Evolutionary conservation across 306 rosid species (phyloP).

Genomic region (Vigna angularis): DNA sequence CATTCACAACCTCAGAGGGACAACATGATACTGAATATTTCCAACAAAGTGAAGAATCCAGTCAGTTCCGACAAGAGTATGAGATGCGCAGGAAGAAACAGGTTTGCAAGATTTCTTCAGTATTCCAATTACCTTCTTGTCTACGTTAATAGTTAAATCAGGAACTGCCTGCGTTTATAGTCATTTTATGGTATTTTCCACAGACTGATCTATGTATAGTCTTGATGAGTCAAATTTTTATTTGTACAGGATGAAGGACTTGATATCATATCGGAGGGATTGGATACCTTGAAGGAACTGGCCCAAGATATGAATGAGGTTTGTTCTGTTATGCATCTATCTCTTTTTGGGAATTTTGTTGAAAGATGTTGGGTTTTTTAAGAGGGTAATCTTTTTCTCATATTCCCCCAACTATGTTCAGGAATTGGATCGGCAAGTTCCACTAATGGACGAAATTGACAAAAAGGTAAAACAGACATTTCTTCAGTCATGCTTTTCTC

Average conservation of each 20-base stretch:
- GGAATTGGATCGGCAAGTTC: slow-evolving; percentile 94
- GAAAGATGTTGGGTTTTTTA: slow-evolving; percentile 1
- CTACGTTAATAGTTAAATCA: neutral
- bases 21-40: slow-evolving; percentile 55
- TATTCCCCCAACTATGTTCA: slow-evolving; percentile 46
- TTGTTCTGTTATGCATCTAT: slow-evolving; percentile 44
- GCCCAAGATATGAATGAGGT: slow-evolving; percentile 95
- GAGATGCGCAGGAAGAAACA: slow-evolving; percentile 90
- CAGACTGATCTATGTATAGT: neutral
- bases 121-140: slow-evolving; percentile 35
- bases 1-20: slow-evolving; percentile 53
- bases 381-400: slow-evolving; percentile 41
- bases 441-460: slow-evolving; percentile 84
- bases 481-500: neutral
- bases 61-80: slow-evolving; percentile 73
- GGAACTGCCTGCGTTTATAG: slow-evolving; percentile 18
- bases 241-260: slow-evolving; percentile 84
- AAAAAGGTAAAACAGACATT: slow-evolving; percentile 60
- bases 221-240: slow-evolving; percentile 28
- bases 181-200: slow-evolving; percentile 15
- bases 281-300: slow-evolving; percentile 73
- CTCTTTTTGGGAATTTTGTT: slow-evolving; percentile 18
- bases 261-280: slow-evolving; percentile 90
- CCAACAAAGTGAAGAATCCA: slow-evolving; percentile 76
- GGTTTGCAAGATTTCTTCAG: slow-evolving; percentile 57